Base-by-base conservation (phyloP, 2,329 filamentous ascomycete genomes). In the Pseudocercospora eumusae region DNA sequence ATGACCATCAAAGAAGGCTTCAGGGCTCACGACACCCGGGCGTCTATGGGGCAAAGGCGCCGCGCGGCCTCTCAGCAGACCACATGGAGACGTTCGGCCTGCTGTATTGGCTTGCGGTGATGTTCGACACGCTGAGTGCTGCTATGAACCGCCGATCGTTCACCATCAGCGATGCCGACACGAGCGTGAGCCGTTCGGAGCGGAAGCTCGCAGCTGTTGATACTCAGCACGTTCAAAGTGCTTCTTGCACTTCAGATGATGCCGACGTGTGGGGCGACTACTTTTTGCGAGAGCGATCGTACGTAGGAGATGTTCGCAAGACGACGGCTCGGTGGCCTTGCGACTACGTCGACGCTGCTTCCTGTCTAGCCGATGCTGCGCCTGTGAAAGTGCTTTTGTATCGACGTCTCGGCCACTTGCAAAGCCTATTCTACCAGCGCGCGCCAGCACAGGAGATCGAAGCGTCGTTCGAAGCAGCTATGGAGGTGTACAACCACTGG, bases 101-200 rank as follows among this genome's bases (percentile, higher is more conserved):
- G 18, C 54, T 67, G 28, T 66, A 64, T 25, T 67, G 65, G 65
- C 52, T 67, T n/a, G 65, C 61, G 20, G 61, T 67, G 7, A 67
- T 67, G 65, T 67, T 65, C 45, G 65, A 67, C 27, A 65, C 65
- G 36, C 44, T 65, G n/a, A 64, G 63, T 18, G 65, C 65, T 9
- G 63, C 64, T 20, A 64, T 67, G 56, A 63, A 64, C 18, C 57
- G 56, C 25, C 44, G 65, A 40, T 54, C 60, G 1, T 62, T 65
- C 54, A 62, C 61, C 25, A 61, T 66, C 10, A 55, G 36, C 36
- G 65, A 67, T 44, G 49, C 42, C n/a, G 65, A 66, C 13, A 61
- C 58, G 9, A 57, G 52, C 28, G 49, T 64, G 20, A 57, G 56
- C 42, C 62, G 62, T 25, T 21, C 31, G 10, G 47, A 52, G 36